Evolutionary conservation across 176 grass and related monocot genomes (phyloP), one percentile per base, ranked within the genome.

Genomic region (Eremochloa ophiuroides): DNA sequence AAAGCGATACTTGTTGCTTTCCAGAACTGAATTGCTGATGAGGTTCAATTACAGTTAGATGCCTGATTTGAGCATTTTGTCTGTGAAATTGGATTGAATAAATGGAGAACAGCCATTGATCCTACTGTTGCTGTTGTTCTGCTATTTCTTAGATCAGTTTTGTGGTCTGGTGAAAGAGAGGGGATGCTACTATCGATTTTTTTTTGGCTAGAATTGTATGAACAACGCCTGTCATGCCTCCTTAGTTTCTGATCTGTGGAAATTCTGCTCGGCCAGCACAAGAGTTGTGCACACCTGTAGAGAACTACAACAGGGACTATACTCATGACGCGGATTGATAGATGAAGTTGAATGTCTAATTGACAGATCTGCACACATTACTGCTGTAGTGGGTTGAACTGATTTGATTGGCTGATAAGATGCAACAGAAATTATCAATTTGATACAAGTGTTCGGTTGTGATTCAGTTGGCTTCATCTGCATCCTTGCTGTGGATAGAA

Each of bases 1-100:
- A 28, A 37, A 66, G 34, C 50, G 71, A 58, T 77, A 64, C 10
- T 26, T 82, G 37, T 80, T 84, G 56, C 77, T 77, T 77, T 85
- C 1, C 3, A 10, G 68, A 63, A 22, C 38, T 58, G 58, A 27
- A 27, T 8, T 47, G 65, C 48, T 46, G 87, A 26, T 65, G 40
- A 46, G 77, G 72, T 82, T 66, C 6, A 3, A 3, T 67, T 77
- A 14, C 63, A 60, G 48, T 66, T 85, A 73, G 38, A 85, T 82
- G 37, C 46, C 73, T 67, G 58, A 39, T 47, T 50, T 40, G 72
- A 55, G 29, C 35, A 77, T 37, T 44, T 33, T 14, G 6, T 29
- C 22, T 4, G 6, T 85, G 73, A 82, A 46, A 73, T 67, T 60
- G n/a, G 66, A 83, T 60, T 59, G 26, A 65, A 51, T 81, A 17